These are phyloP conservation scores for Dendrobium catenatum DNA, from an alignment of 106 monocot genomes.

Conservation along the genomic window DNA sequence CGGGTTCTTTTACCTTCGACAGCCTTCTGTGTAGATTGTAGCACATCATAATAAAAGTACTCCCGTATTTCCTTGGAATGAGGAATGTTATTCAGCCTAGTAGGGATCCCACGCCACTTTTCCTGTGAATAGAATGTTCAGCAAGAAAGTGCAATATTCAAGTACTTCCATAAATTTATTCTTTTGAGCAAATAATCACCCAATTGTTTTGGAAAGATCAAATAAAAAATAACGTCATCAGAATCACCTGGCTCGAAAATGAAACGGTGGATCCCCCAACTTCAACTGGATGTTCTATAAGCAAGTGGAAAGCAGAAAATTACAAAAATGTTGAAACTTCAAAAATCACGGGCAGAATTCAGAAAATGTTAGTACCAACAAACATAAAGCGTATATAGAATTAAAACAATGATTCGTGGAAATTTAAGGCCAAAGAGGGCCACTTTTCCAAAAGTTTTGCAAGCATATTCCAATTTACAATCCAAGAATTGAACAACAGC, in stretches of 20 bases:
- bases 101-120: slow-evolving; percentile 93
- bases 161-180: background rate
- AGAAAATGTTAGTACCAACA: background rate
- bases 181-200: background rate
- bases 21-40: slow-evolving; percentile 61
- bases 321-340: background rate
- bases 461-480: background rate
- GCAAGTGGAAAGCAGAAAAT: background rate
- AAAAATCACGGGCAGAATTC: no score
- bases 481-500: background rate
- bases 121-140: slow-evolving; percentile 20
- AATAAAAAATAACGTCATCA: background rate
- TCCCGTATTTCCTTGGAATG: slow-evolving; percentile 93
- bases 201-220: background rate
- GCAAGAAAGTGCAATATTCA: background rate
- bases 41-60: slow-evolving; percentile 86
- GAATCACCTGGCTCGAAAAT: background rate
- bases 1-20: slow-evolving; percentile 73
- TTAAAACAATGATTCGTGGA: background rate
- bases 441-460: background rate
- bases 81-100: slow-evolving; percentile 88
- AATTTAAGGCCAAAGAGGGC: background rate
- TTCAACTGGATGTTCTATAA: background rate
- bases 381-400: background rate
- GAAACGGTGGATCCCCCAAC: background rate